These are phyloP conservation scores for Digitaria exilis DNA, from an alignment of 202 grass and related monocot species.

Conservation along the genomic window DNA sequence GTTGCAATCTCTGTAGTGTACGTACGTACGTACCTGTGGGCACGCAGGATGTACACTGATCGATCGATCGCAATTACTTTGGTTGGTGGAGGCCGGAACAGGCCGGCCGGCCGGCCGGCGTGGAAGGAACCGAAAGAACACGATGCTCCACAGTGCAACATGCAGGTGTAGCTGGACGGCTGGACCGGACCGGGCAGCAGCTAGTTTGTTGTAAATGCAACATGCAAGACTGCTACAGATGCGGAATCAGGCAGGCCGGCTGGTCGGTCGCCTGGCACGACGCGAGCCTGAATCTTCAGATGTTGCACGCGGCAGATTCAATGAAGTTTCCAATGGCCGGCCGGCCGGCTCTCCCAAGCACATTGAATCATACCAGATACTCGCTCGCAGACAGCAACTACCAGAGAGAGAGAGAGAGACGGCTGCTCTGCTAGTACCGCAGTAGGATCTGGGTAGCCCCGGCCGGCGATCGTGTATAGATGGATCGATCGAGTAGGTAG, in stretches of 20 bases:
- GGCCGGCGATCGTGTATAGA: too few relatives aligned
- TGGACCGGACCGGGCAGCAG: slow-evolving; percentile 23
- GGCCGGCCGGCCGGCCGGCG: slow-evolving; percentile 13
- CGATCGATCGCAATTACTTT: slow-evolving; percentile 22
- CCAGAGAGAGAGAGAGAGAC: neutral
- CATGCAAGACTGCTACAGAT: slow-evolving; percentile 28
- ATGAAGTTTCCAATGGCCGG: neutral
- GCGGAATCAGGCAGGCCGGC: neutral
- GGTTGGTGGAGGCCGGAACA: slow-evolving; percentile 24
- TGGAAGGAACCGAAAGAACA: slow-evolving; percentile 30
- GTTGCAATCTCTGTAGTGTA: too few relatives aligned
- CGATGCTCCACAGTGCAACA: slow-evolving; percentile 23
- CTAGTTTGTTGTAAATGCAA: slow-evolving; percentile 34
- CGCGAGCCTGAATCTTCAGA: slow-evolving; percentile 24
- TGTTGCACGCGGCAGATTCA: neutral
- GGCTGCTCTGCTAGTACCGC: too few relatives aligned
- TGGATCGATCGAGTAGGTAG: neutral
- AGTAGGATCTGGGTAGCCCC: too few relatives aligned
- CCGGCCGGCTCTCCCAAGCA: neutral
- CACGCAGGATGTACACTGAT: too few relatives aligned
- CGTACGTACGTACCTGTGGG: too few relatives aligned
- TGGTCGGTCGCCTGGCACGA: neutral
- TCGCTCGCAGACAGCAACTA: slow-evolving; percentile 18
- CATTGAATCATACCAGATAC: slow-evolving; percentile 30
- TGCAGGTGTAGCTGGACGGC: too few relatives aligned